These are phyloP conservation scores for Cucurbita ficifolia DNA, from an alignment of 306 rosid species.

Conservation along the genomic window DNA sequence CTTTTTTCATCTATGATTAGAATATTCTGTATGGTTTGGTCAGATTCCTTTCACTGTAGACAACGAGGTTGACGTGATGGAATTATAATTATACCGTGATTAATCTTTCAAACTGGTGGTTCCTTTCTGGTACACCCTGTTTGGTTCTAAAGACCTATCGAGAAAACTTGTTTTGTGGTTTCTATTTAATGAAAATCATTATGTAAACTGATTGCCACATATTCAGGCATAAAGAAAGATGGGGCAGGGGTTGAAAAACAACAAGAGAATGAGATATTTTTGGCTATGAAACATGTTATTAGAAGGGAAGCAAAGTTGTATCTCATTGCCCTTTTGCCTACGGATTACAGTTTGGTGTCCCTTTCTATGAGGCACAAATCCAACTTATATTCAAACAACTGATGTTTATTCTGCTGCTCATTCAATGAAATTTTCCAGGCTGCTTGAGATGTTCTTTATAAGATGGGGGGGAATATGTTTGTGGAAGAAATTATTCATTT, in stretches of 20 bases:
- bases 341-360: not conserved
- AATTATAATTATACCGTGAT: not conserved
- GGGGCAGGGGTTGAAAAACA: not conserved
- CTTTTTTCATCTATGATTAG: not conserved
- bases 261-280: not conserved
- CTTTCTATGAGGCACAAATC: not conserved
- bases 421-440: not conserved
- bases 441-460: not conserved
- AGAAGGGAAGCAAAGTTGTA: not conserved
- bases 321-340: not conserved
- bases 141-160: not conserved
- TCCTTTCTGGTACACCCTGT: not conserved
- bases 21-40: not conserved
- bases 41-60: not conserved
- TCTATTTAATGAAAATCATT: not conserved
- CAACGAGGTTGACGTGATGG: not conserved
- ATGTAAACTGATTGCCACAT: not conserved
- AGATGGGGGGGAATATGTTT: not conserved
- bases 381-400: not conserved
- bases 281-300: not conserved
- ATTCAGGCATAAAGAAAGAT: not conserved
- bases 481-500: not conserved
- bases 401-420: not conserved
- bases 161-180: not conserved
- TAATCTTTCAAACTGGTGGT: not conserved